These are phyloP conservation scores for Porphyra umbilicalis DNA, from an alignment of 31 red algal genomes.

Conservation along the genomic window DNA sequence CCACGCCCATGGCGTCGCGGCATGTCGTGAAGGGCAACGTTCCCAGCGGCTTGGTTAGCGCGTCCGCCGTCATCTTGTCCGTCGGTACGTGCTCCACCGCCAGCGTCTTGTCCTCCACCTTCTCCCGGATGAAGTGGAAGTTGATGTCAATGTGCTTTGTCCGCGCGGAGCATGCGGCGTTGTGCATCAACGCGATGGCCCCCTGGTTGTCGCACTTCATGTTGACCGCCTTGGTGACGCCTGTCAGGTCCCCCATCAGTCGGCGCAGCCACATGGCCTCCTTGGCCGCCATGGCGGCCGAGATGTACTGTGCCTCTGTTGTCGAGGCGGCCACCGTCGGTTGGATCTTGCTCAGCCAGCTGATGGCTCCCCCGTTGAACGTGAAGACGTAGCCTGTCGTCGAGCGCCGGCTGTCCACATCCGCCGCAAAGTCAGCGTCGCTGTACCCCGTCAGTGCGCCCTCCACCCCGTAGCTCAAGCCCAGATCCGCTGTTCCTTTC, in stretches of 20 bases:
- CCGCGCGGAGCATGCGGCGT: constrained; percentile 1
- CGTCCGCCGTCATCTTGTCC: constrained; percentile 12
- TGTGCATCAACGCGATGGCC: constrained; percentile 4
- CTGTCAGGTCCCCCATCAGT: not conserved
- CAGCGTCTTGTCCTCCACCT: not conserved
- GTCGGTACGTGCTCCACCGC: constrained; percentile 1
- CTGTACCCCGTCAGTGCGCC: constrained; percentile 18
- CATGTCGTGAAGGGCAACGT: constrained; percentile 4
- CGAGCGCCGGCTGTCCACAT: not conserved
- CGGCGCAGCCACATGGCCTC: constrained; percentile 17
- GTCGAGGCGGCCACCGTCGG: constrained; percentile 10
- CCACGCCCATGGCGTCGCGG: not conserved
- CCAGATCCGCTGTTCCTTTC: not conserved
- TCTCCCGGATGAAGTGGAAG: constrained; percentile 9
- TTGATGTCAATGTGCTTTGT: constrained; percentile 5
- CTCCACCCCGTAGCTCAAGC: not conserved
- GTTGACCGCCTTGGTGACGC: not conserved
- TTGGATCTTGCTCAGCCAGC: constrained; percentile 6
- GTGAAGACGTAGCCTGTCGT: constrained; percentile 22
- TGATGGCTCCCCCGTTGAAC: constrained; percentile 1
- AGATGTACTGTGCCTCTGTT: constrained; percentile 17
- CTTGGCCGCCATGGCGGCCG: constrained; percentile 2
- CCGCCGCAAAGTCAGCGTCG: constrained; percentile 12
- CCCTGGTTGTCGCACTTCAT: constrained; percentile 14
- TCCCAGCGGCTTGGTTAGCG: constrained; percentile 22